phyloP scores from a whole-genome alignment of 2,329 filamentous ascomycete species.

The Hymenoscyphus albidus region DNA sequence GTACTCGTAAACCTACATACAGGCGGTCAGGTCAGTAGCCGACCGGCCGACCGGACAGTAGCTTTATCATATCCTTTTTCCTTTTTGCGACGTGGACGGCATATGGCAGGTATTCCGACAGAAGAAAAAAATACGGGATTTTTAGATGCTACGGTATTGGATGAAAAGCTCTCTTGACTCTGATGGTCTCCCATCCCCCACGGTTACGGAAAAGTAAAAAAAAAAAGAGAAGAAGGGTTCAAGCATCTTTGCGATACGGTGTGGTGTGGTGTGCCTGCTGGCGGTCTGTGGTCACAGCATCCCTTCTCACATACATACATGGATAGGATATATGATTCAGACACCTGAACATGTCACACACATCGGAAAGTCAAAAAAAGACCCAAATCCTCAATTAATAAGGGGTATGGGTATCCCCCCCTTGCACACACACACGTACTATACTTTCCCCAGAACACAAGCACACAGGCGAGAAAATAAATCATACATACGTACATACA shows the following conservation, averaged over 20 bases:
- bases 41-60: too few species aligned
- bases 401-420: neutral
- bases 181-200: too few species aligned
- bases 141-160: neutral
- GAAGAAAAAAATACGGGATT: neutral
- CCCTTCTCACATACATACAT: neutral
- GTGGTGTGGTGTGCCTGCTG: neutral
- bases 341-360: conserved; percentile 1
- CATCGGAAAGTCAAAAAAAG: neutral
- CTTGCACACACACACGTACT: neutral
- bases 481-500: neutral
- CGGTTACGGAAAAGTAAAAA: neutral
- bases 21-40: neutral
- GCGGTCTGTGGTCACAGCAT: conserved; percentile 2
- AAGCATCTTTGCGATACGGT: neutral
- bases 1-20: too few species aligned
- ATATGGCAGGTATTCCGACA: neutral
- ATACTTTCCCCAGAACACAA: too few species aligned
- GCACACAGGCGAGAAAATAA: neutral
- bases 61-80: neutral
- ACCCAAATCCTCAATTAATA: too few species aligned
- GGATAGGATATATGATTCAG: neutral
- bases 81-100: neutral
- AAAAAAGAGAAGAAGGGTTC: neutral
- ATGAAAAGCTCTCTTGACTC: too few species aligned